These are phyloP conservation scores for Marasmius fiardii DNA, from an alignment of 1,284 basidiomycete species.

Conservation along the genomic window DNA sequence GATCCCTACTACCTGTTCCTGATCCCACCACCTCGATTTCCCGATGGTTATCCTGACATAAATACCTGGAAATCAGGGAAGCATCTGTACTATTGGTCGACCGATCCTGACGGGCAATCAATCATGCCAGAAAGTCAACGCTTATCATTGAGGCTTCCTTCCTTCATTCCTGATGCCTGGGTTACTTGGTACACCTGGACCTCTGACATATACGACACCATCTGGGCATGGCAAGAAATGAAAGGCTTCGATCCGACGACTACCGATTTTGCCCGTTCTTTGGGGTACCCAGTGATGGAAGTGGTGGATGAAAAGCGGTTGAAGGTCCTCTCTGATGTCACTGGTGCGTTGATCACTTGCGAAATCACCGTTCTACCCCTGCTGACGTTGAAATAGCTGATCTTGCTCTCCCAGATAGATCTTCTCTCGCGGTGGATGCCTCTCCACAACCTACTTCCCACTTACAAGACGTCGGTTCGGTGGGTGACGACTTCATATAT, in stretches of 20 bases:
- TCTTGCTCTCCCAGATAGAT: too few relatives aligned
- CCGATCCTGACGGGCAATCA: neutral
- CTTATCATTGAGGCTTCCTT: neutral
- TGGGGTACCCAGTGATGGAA: neutral
- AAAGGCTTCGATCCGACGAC: neutral
- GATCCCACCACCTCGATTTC: neutral
- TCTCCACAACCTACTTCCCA: too few relatives aligned
- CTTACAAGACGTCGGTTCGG: too few relatives aligned
- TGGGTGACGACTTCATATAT: too few relatives aligned
- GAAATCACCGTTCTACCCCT: too few relatives aligned
- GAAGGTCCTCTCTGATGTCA: too few relatives aligned
- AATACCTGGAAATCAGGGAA: neutral
- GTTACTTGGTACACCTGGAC: neutral
- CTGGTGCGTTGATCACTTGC: too few relatives aligned
- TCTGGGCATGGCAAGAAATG: neutral
- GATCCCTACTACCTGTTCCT: neutral
- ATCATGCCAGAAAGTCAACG: neutral
- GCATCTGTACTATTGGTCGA: neutral
- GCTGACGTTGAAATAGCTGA: too few relatives aligned
- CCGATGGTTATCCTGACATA: neutral
- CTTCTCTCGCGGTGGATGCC: too few relatives aligned
- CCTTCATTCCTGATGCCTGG: neutral
- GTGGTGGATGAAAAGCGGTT: too few relatives aligned
- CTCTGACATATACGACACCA: neutral
- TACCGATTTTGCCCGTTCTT: neutral